phyloP scores from a whole-genome alignment of 2,329 filamentous ascomycete genomes.

The Diaporthe helianthi region DNA sequence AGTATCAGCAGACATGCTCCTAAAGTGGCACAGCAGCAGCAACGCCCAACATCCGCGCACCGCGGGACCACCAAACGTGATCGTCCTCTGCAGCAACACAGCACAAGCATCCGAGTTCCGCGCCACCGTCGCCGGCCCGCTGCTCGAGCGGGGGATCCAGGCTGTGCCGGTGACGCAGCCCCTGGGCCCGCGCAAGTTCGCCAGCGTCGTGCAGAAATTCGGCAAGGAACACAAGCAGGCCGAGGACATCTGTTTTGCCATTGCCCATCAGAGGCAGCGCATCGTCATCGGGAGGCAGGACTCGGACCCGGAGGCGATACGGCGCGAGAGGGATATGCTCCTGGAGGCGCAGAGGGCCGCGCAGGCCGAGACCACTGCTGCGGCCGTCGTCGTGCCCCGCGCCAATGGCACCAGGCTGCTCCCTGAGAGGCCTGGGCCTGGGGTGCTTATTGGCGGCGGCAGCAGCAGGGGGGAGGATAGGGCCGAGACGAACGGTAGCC shows the following conservation, averaged over 20 bases:
- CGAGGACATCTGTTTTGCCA: background rate
- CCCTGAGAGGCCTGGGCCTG: background rate
- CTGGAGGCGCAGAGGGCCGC: background rate
- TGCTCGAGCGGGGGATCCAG: slow-evolving; percentile 25
- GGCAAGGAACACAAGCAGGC: background rate
- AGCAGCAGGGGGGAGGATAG: background rate
- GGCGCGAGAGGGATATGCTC: slow-evolving; percentile 28
- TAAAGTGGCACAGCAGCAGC: slow-evolving; percentile 4
- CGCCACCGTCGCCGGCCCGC: slow-evolving; percentile 4
- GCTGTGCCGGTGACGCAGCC: slow-evolving; percentile 28
- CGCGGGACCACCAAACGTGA: background rate
- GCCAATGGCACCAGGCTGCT: background rate
- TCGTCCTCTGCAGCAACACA: slow-evolving; percentile 24
- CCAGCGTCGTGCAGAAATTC: slow-evolving; percentile 24
- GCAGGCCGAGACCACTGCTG: no score
- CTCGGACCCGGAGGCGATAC: slow-evolving; percentile 29
- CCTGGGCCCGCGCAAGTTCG: slow-evolving; percentile 26
- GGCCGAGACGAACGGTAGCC: background rate
- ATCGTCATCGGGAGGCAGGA: slow-evolving; percentile 28
- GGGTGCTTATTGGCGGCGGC: background rate
- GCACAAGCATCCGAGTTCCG: slow-evolving; percentile 22
- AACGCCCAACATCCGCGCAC: no score
- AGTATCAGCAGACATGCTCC: slow-evolving; percentile 36
- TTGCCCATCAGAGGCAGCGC: background rate
- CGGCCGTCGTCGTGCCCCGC: no score